Evolutionary conservation across 1,284 basidiomycete genomes (phyloP).

Genomic region (Ustilago sp.): DNA sequence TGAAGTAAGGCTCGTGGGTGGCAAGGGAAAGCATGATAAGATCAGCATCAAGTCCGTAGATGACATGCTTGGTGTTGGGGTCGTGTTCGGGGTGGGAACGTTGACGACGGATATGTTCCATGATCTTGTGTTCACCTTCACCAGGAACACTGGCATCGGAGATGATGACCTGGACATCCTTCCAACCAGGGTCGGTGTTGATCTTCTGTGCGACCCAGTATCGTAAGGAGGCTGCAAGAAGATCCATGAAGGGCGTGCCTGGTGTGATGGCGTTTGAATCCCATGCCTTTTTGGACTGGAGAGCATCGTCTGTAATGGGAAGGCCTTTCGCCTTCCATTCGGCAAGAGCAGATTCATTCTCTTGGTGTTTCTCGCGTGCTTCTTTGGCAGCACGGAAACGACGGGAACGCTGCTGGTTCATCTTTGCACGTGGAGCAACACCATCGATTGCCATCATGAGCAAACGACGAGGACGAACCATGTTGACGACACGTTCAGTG

Average conservation of each 20-base stretch:
- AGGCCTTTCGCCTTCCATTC: conserved; percentile 93
- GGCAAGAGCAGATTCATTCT: conserved; percentile 81
- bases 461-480: conserved; percentile 92
- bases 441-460: conserved; percentile 99
- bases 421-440: conserved; percentile 97
- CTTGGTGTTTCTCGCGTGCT: conserved; percentile 91
- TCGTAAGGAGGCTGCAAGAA: conserved; percentile 86
- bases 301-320: conserved; percentile 82
- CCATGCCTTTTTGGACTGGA: conserved; percentile 84
- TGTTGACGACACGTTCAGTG: conserved; percentile 96
- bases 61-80: conserved; percentile 94
- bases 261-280: conserved; percentile 99
- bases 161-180: conserved; percentile 83
- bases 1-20: conserved; percentile 97
- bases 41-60: conserved; percentile 98
- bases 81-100: conserved; percentile 87
- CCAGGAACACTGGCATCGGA: conserved; percentile 97
- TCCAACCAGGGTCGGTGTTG: conserved; percentile 96
- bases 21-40: conserved; percentile 98
- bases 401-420: conserved; percentile 98
- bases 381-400: conserved; percentile 95
- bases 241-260: conserved; percentile 96
- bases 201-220: conserved; percentile 98
- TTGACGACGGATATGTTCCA: conserved; percentile 96
- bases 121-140: conserved; percentile 99